Evolutionary conservation across 352 stramenopile species (phyloP).

Genomic region (Pythium sp.): DNA sequence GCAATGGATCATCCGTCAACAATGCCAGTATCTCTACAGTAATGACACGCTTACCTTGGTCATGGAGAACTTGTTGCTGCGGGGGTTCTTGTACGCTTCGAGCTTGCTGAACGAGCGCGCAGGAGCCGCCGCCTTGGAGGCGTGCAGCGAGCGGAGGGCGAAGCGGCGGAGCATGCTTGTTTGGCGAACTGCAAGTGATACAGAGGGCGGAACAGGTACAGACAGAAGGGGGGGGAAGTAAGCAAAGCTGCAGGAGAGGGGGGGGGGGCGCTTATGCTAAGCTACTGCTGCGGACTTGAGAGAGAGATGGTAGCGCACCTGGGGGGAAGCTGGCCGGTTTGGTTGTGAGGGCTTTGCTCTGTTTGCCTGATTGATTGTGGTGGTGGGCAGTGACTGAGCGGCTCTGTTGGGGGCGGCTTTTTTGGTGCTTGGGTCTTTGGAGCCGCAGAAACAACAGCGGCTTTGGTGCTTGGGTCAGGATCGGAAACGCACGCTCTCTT

Average conservation of each 20-base stretch:
- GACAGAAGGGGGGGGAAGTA: neutral
- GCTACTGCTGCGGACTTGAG: neutral
- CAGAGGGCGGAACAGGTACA: neutral
- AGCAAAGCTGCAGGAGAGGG: too few species aligned
- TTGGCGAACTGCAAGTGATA: neutral
- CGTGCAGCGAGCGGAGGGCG: constrained; percentile 15
- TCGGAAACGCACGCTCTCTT: neutral
- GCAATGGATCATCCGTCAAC: neutral
- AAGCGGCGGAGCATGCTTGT: constrained; percentile 19
- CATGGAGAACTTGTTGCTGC: constrained; percentile 86
- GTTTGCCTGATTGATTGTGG: constrained; percentile 1
- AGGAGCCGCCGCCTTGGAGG: neutral
- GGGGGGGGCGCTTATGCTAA: too few species aligned
- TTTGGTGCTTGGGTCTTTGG: constrained; percentile 1
- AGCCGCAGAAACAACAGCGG: neutral
- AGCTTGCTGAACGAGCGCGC: constrained; percentile 20
- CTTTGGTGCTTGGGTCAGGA: constrained; percentile 11
- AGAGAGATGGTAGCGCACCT: neutral
- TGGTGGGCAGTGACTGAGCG: neutral
- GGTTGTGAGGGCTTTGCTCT: neutral
- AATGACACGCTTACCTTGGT: constrained; percentile 45
- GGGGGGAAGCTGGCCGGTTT: neutral
- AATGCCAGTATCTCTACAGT: neutral
- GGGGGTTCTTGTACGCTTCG: constrained; percentile 72
- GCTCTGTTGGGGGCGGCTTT: neutral